These are phyloP conservation scores for Pleurozium schreberi DNA, from an alignment of 225 moss, liverwort and hornwort genomes.

Conservation along the genomic window DNA sequence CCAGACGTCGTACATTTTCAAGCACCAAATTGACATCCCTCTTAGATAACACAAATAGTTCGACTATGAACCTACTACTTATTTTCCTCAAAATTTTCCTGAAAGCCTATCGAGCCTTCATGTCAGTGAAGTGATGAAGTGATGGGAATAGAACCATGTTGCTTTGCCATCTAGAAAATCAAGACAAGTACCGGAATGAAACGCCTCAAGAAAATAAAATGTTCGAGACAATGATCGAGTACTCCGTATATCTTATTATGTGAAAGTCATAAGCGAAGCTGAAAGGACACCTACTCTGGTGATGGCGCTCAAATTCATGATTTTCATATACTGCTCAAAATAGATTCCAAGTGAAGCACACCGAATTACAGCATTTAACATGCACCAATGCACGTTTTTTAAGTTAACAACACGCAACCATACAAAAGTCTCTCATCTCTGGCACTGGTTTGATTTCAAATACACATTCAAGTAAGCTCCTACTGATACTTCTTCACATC, in stretches of 20 bases:
- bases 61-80: no score
- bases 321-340: not conserved
- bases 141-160: not conserved
- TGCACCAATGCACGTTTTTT: not conserved
- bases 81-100: no score
- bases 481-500: not conserved
- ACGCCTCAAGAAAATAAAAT: not conserved
- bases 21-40: no score
- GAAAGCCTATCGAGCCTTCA: no score
- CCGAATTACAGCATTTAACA: not conserved
- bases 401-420: not conserved
- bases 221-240: not conserved
- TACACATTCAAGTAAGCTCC: not conserved
- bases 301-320: not conserved
- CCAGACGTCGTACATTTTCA: not conserved
- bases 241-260: not conserved
- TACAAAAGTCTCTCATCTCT: not conserved
- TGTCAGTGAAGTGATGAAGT: no score
- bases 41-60: no score
- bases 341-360: not conserved
- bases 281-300: not conserved
- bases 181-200: not conserved
- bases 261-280: not conserved
- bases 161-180: not conserved
- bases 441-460: not conserved